Base-by-base conservation (phyloP, 225 moss, liverwort and hornwort genomes). In the Straminergon stramineum region DNA sequence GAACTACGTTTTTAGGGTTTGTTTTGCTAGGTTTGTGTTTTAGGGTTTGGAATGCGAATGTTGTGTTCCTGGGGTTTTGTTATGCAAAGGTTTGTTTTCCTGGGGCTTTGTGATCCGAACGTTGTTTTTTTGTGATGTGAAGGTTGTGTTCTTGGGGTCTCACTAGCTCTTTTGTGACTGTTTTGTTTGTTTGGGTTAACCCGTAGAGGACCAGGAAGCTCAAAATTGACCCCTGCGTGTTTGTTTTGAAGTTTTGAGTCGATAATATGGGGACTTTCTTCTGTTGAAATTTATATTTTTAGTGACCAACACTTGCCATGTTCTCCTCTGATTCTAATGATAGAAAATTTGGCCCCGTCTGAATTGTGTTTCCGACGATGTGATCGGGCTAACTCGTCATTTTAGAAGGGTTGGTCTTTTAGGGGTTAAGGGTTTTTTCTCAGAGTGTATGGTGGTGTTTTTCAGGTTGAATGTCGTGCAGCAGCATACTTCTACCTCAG, bases 391-490 rank as follows among this genome's bases (percentile, higher is more conserved):
- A 79, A 79, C 79, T 56, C 39, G 56, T 56, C 41, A 52, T 79
- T 76, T 61, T 60, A 24, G 24, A 61, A 61, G 58, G 31, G 73
- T 85, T 58, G 28, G 8, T 32, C 14, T 60, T 61, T 48, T 6
- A 17, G 61, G 74, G 61, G 4, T 74, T 57, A 39, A 68, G 32
- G 7, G 9, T 19, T 67, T 81, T 68, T 78, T n/a, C 86, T 63
- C 52, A 90, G 57, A 78, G 63, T 89, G 75, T 31, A 13, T 34
- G 21, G 15, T 89, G 85, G 32, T 90, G 39, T 34, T 79, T 90
- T 87, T 84, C 73, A 93, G 92, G 88, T 93, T 97, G 86, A 93
- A 96, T 92, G 53, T 87, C 52, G 48, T 95, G 83, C 97, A 97
- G 86, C 95, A 94, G 89, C 92, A 79, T 67, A 94, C 92, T 79